phyloP scores from a whole-genome alignment of 2,329 filamentous ascomycete species.

The Botrytis paeoniae region DNA sequence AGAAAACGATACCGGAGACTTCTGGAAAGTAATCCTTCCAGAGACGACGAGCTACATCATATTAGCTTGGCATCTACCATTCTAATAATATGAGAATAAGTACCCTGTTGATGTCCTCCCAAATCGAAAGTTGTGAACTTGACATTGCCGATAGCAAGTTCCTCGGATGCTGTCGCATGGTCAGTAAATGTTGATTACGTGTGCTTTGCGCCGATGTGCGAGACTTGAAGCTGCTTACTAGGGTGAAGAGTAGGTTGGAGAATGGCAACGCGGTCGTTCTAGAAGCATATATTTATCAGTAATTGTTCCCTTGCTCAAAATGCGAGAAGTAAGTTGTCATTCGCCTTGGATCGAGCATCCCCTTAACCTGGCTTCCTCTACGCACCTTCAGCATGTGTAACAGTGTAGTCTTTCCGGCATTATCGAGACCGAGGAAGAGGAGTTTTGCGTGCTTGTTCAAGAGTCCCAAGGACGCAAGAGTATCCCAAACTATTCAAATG shows the following conservation, averaged over 20 bases:
- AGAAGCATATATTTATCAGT: conserved; percentile 27
- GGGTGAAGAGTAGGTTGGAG: conserved; percentile 89
- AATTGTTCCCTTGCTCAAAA: conserved; percentile 11
- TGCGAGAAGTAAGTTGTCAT: conserved; percentile 12
- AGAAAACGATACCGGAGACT: conserved; percentile 94
- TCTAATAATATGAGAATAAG: conserved; percentile 25
- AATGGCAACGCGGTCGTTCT: conserved; percentile 92
- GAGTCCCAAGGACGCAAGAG: conserved; percentile 81
- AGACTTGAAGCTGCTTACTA: conserved; percentile 51
- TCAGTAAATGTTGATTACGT: conserved; percentile 32
- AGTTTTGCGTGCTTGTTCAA: conserved; percentile 97
- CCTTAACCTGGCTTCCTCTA: conserved; percentile 11
- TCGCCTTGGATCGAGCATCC: not conserved
- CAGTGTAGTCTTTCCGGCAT: conserved; percentile 91
- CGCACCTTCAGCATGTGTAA: conserved; percentile 92
- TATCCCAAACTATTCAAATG: conserved; percentile 69
- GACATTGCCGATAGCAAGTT: conserved; percentile 88
- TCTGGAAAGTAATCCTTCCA: conserved; percentile 98
- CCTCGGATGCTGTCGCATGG: conserved; percentile 67
- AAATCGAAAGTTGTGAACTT: conserved; percentile 94
- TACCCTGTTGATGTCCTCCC: conserved; percentile 89
- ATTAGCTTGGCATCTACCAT: conserved; percentile 22
- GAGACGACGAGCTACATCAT: conserved; percentile 70
- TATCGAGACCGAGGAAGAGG: conserved; percentile 88
- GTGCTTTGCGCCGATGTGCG: conserved; percentile 12